Conservation (phyloP, 2,329 filamentous ascomycete species). For the Massarina eburnea region DNA sequence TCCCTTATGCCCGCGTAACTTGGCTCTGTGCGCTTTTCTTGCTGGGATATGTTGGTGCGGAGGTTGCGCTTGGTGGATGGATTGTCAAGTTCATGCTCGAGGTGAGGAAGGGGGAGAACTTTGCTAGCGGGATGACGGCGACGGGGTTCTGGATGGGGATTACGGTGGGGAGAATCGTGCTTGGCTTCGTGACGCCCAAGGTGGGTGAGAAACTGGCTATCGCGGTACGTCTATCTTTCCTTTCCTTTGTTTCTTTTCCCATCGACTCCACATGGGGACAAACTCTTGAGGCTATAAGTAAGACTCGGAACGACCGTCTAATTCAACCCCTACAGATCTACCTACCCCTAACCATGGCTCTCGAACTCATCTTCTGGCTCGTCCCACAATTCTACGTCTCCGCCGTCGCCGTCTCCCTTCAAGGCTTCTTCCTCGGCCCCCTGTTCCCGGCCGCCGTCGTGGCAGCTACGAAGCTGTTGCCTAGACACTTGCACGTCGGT, state of each 20-base stretch:
- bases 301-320: too few relatives aligned
- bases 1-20: slow-evolving; percentile 57
- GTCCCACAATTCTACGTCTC: slow-evolving; percentile 75
- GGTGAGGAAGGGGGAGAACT: slow-evolving; percentile 67
- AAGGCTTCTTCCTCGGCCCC: slow-evolving; percentile 80
- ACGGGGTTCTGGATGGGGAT: slow-evolving; percentile 86
- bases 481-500: slow-evolving; percentile 72
- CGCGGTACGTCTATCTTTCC: slow-evolving; percentile 37
- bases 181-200: slow-evolving; percentile 75
- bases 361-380: slow-evolving; percentile 79
- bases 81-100: slow-evolving; percentile 86
- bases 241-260: not conserved
- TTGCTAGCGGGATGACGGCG: slow-evolving; percentile 72
- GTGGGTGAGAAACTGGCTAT: slow-evolving; percentile 69
- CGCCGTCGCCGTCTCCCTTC: slow-evolving; percentile 68
- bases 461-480: slow-evolving; percentile 72
- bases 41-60: slow-evolving; percentile 75
- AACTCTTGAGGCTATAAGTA: too few relatives aligned
- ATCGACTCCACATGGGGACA: too few relatives aligned
- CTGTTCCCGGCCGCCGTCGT: slow-evolving; percentile 77
- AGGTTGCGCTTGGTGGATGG: slow-evolving; percentile 78
- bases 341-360: slow-evolving; percentile 61
- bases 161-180: slow-evolving; percentile 69
- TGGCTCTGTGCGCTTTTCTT: slow-evolving; percentile 77
- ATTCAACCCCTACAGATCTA: slow-evolving; percentile 63